phyloP scores from a whole-genome alignment of 257 asterid species.

The Solanum megistacrolobum region DNA sequence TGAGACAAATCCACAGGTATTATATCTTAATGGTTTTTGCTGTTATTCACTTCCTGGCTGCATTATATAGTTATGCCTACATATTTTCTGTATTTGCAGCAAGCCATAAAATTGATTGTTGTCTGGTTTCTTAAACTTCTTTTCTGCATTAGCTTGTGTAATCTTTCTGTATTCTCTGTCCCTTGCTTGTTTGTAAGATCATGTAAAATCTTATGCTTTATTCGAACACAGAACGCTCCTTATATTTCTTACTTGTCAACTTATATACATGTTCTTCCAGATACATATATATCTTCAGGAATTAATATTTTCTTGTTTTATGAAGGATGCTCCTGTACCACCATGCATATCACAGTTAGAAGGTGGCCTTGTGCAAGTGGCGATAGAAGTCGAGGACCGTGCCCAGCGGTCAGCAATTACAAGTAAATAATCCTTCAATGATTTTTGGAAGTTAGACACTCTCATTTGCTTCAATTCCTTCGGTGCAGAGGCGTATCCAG shows the following conservation, averaged over 20 bases:
- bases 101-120: neutral
- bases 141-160: slow-evolving; percentile 5
- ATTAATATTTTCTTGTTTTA: slow-evolving; percentile 1
- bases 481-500: no score
- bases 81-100: neutral
- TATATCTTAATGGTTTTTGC: neutral
- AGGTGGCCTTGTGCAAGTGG: slow-evolving; percentile 98
- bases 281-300: neutral
- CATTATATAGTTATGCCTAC: neutral
- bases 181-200: neutral
- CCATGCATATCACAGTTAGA: slow-evolving; percentile 97
- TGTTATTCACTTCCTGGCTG: neutral
- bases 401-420: slow-evolving; percentile 93
- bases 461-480: neutral
- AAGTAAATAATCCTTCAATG: slow-evolving; percentile 31
- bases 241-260: neutral
- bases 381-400: slow-evolving; percentile 98
- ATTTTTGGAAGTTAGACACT: neutral
- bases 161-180: neutral
- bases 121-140: neutral
- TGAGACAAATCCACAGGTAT: slow-evolving; percentile 96
- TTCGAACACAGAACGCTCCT: neutral
- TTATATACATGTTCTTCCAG: neutral
- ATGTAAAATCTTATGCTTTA: neutral
- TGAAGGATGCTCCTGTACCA: slow-evolving; percentile 98